These are phyloP conservation scores for Veloboletus limbatus DNA, from an alignment of 1,284 basidiomycete species.

Conservation along the genomic window DNA sequence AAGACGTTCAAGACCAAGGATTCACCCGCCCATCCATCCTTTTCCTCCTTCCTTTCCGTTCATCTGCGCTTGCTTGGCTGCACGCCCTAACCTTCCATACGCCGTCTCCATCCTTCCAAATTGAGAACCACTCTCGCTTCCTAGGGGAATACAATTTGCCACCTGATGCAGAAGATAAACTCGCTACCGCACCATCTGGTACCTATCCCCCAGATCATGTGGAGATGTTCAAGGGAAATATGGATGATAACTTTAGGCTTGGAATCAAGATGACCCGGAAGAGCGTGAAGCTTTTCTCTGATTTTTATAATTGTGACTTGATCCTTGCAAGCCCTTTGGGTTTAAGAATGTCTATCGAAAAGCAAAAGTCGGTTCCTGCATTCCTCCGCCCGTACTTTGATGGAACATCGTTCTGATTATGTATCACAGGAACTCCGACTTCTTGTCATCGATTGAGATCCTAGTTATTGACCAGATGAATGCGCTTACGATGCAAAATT, in stretches of 20 bases:
- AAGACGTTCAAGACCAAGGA: slow-evolving; percentile 91
- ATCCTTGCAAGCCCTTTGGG: slow-evolving; percentile 94
- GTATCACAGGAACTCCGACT: slow-evolving; percentile 70
- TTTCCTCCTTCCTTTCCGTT: slow-evolving; percentile 89
- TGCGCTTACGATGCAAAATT: slow-evolving; percentile 96
- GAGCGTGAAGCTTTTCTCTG: slow-evolving; percentile 82
- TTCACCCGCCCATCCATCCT: slow-evolving; percentile 96
- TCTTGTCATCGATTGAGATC: slow-evolving; percentile 92
- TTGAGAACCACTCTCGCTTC: slow-evolving; percentile 88
- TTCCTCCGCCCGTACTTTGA: background rate
- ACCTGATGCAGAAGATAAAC: slow-evolving; percentile 77
- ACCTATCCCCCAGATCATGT: slow-evolving; percentile 89
- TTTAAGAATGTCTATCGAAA: slow-evolving; percentile 89
- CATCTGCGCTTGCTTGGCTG: slow-evolving; percentile 80
- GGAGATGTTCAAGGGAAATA: slow-evolving; percentile 94
- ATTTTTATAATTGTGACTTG: slow-evolving; percentile 89
- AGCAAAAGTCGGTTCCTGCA: slow-evolving; percentile 68
- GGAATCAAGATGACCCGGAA: slow-evolving; percentile 93
- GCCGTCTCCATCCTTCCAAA: slow-evolving; percentile 67
- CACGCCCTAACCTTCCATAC: slow-evolving; percentile 67
- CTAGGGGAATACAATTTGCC: slow-evolving; percentile 82
- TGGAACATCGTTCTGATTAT: slow-evolving; percentile 3
- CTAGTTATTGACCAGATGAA: slow-evolving; percentile 94
- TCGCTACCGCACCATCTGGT: slow-evolving; percentile 68
- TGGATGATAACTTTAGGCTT: slow-evolving; percentile 93